Evolutionary conservation across 169 alveolate species (phyloP).

Genomic region (Plasmodium yoelii): DNA sequence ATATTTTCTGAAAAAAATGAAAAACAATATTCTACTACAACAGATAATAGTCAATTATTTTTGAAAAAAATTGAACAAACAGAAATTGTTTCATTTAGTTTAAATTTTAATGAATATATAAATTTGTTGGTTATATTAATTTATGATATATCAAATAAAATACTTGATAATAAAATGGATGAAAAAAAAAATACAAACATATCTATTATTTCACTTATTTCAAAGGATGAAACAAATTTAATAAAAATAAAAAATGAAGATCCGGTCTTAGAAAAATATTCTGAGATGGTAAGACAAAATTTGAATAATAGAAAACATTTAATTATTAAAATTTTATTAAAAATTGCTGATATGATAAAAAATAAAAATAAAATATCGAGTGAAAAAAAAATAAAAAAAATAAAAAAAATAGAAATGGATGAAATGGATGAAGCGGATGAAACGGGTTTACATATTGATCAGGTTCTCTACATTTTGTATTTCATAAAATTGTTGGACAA

Average conservation of each 20-base stretch:
- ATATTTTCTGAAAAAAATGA: neutral
- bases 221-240: slow-evolving; percentile 11
- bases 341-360: neutral
- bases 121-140: slow-evolving; percentile 31
- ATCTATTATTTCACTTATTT: slow-evolving; percentile 14
- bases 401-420: no score
- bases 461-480: slow-evolving; percentile 17
- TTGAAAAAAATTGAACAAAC: slow-evolving; percentile 31
- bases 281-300: slow-evolving; percentile 15
- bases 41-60: neutral
- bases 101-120: slow-evolving; percentile 14
- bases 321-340: slow-evolving; percentile 25
- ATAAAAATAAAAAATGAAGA: slow-evolving; percentile 7
- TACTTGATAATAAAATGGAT: no score
- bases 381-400: neutral
- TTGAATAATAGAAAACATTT: slow-evolving; percentile 2
- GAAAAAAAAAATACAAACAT: neutral
- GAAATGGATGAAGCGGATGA: no score
- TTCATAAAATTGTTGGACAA: slow-evolving; percentile 34
- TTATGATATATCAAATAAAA: neutral
- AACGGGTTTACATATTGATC: neutral
- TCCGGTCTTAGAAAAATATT: slow-evolving; percentile 20
- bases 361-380: neutral
- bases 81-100: slow-evolving; percentile 8
- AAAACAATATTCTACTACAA: neutral